phyloP scores from a whole-genome alignment of 805 yeast genomes.

The Torulaspora franciscae region DNA sequence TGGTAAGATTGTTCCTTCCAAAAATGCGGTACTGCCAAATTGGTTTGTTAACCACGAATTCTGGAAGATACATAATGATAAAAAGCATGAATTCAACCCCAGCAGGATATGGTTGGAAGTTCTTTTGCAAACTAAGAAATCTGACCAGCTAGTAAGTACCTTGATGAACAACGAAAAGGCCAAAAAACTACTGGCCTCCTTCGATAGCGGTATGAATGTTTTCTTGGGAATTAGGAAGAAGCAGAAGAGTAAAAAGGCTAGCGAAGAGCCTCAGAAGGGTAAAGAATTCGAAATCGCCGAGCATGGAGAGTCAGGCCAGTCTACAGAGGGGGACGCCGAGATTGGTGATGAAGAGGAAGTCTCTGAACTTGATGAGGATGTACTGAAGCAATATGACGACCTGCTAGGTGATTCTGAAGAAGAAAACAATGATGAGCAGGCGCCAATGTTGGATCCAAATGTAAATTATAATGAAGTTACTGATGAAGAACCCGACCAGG shows the following conservation, averaged over 20 bases:
- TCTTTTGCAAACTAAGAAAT: slow-evolving; percentile 22
- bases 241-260: slow-evolving; percentile 13
- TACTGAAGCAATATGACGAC: slow-evolving; percentile 36
- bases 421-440: slow-evolving; percentile 40
- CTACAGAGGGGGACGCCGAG: slow-evolving; percentile 21
- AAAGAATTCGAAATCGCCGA: slow-evolving; percentile 20
- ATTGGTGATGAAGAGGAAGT: slow-evolving; percentile 14
- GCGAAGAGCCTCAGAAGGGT: slow-evolving; percentile 3
- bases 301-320: slow-evolving; percentile 18
- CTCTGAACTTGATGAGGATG: slow-evolving; percentile 25
- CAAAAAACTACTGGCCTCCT: slow-evolving; percentile 43
- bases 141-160: slow-evolving; percentile 37
- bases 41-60: slow-evolving; percentile 29
- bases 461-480: slow-evolving; percentile 51
- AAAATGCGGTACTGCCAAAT: slow-evolving; percentile 17
- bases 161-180: slow-evolving; percentile 43
- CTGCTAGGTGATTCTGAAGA: slow-evolving; percentile 38
- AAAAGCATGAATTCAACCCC: slow-evolving; percentile 41
- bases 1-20: slow-evolving; percentile 19
- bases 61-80: slow-evolving; percentile 29
- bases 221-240: slow-evolving; percentile 34
- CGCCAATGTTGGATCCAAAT: slow-evolving; percentile 26
- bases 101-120: slow-evolving; percentile 40
- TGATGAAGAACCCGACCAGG: slow-evolving; percentile 55
- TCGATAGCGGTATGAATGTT: slow-evolving; percentile 39